Percentiles rank a stretch among this genome's conserved stretches.
Evolutionary conservation across 179 eudicot genomes (phyloP).

Genomic region (Drosera spatulata): DNA sequence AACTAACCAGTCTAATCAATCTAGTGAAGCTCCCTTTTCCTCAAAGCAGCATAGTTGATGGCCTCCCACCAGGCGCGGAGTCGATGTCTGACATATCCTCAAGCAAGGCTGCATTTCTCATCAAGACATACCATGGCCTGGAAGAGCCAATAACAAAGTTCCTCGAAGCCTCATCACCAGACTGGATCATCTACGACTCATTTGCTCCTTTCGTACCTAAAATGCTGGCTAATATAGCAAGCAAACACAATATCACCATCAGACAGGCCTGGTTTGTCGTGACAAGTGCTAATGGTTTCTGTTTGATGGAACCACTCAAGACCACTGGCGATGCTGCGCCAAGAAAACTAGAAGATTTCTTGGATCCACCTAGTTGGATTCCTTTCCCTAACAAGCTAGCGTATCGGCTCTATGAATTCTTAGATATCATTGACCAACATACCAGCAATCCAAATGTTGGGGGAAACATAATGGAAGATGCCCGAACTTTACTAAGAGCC

Average conservation of each 20-base stretch:
- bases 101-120: constrained; percentile 11
- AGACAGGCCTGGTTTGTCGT: not conserved
- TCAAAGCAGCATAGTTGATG: constrained; percentile 10
- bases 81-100: constrained; percentile 19
- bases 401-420: not conserved
- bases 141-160: constrained; percentile 13
- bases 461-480: too few species aligned
- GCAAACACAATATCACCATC: too few species aligned
- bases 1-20: constrained; percentile 5
- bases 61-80: constrained; percentile 20
- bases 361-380: not conserved
- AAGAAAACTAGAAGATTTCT: not conserved
- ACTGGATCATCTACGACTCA: constrained; percentile 1
- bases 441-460: not conserved
- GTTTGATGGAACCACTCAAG: not conserved
- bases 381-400: not conserved
- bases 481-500: not conserved
- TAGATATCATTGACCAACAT: not conserved
- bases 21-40: constrained; percentile 18
- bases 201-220: not conserved
- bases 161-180: constrained; percentile 10
- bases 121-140: constrained; percentile 21
- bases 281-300: not conserved
- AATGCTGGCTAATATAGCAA: too few species aligned
- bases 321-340: not conserved